Evolutionary conservation across 116 monocot species (phyloP).

Genomic region (Cymodocea nodosa): DNA sequence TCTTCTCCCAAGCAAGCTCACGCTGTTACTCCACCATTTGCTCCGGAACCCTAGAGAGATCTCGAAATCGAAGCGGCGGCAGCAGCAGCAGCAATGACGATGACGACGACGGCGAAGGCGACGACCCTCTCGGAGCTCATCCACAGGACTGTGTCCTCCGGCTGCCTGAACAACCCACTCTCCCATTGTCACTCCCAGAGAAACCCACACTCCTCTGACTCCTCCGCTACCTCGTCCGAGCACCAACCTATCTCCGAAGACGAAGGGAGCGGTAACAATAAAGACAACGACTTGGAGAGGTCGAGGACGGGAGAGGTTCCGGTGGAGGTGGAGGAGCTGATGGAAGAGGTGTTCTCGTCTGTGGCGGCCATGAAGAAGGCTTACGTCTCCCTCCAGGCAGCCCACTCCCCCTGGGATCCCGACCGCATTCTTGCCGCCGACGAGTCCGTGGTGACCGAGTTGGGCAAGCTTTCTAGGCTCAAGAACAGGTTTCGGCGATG

Average conservation of each 20-base stretch:
- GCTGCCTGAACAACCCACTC: slow-evolving; percentile 14
- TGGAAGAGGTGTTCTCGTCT: slow-evolving; percentile 40
- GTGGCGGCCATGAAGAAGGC: slow-evolving; percentile 60
- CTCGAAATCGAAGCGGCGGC: no score
- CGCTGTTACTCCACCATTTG: no score
- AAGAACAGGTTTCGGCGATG: slow-evolving; percentile 51
- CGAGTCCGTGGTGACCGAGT: slow-evolving; percentile 61
- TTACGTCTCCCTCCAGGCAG: slow-evolving; percentile 59
- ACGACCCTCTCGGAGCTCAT: slow-evolving; percentile 20
- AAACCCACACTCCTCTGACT: not conserved
- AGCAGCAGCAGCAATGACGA: no score
- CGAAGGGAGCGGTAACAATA: slow-evolving; percentile 1
- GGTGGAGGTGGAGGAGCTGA: slow-evolving; percentile 30
- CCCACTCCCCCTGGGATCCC: slow-evolving; percentile 88
- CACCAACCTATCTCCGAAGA: not conserved
- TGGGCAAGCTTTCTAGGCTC: slow-evolving; percentile 46
- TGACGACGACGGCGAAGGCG: slow-evolving; percentile 5
- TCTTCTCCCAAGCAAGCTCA: no score
- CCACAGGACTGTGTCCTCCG: slow-evolving; percentile 9
- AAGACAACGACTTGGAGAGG: slow-evolving; percentile 9
- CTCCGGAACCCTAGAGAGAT: no score
- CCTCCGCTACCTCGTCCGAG: not conserved
- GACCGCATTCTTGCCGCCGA: slow-evolving; percentile 62
- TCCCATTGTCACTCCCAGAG: not conserved
- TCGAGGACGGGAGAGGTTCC: not conserved